A percentile compares a stretch with the other conserved stretches of the same genome.
phyloP scores from a whole-genome alignment of 345 rosid species.

The Salix purpurea region DNA sequence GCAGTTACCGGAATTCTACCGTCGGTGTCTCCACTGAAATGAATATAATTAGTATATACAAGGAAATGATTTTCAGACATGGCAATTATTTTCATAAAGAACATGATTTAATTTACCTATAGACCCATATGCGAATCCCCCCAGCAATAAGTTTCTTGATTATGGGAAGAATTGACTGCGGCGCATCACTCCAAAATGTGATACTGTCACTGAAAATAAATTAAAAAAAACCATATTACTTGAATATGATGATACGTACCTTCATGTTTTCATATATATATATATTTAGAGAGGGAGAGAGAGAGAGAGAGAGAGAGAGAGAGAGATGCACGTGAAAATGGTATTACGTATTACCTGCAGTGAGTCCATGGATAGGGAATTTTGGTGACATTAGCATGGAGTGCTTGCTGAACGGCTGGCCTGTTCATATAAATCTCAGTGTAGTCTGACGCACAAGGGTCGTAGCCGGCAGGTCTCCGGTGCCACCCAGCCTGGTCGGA shows the following conservation, averaged over 20 bases:
- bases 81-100: too few relatives aligned
- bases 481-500: constrained; percentile 46
- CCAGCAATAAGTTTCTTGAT: constrained; percentile 59
- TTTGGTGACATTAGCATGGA: constrained; percentile 39
- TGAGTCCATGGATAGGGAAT: constrained; percentile 68
- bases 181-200: constrained; percentile 52
- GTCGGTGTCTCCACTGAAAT: constrained; percentile 76
- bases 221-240: too few relatives aligned
- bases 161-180: constrained; percentile 63
- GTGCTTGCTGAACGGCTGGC: constrained; percentile 40
- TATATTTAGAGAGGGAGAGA: too few relatives aligned
- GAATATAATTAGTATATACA: too few relatives aligned
- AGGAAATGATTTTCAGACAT: too few relatives aligned
- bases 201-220: constrained; percentile 35
- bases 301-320: too few relatives aligned
- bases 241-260: too few relatives aligned
- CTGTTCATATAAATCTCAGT: constrained; percentile 55
- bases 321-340: too few relatives aligned
- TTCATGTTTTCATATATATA: too few relatives aligned
- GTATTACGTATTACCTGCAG: constrained; percentile 48
- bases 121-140: constrained; percentile 77
- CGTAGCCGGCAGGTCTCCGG: constrained; percentile 57
- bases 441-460: constrained; percentile 58
- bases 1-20: constrained; percentile 81
- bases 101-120: constrained; percentile 33